Conservation (phyloP, 345 rosid species). For the Arabidopsis arenosa region DNA sequence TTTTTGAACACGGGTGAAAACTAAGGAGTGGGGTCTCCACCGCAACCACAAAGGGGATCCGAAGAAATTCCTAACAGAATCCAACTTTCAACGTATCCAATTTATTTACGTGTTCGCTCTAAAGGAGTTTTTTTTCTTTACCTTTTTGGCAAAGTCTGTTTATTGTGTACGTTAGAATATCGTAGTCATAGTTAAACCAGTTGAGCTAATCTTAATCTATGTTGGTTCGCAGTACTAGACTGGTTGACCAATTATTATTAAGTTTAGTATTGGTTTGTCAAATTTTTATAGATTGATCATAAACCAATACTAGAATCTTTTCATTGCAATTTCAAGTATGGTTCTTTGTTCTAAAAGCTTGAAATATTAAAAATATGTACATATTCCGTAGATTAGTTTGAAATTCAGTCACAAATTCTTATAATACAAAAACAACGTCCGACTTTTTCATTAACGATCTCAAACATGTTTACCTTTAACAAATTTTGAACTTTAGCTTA, state of each 20-base stretch:
- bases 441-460: no score
- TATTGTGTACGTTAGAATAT: slow-evolving; percentile 26
- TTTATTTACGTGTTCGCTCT: background rate
- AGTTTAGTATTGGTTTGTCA: slow-evolving; percentile 12
- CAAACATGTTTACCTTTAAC: no score
- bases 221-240: background rate
- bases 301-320: background rate
- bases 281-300: background rate
- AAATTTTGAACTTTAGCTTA: background rate
- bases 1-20: no score
- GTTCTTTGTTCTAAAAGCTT: background rate
- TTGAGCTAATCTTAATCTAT: slow-evolving; percentile 26
- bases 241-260: slow-evolving; percentile 1
- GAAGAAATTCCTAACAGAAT: slow-evolving; percentile 25
- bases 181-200: slow-evolving; percentile 29
- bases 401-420: background rate
- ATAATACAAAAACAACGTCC: no score
- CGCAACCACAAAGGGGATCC: slow-evolving; percentile 43
- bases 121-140: background rate
- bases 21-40: slow-evolving; percentile 43
- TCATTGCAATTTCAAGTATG: background rate
- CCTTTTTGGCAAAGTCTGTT: background rate
- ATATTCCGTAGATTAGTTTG: no score
- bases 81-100: slow-evolving; percentile 6
- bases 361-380: background rate